phyloP scores from a whole-genome alignment of 2,329 filamentous ascomycete genomes.

The Pseudocercospora cruenta region DNA sequence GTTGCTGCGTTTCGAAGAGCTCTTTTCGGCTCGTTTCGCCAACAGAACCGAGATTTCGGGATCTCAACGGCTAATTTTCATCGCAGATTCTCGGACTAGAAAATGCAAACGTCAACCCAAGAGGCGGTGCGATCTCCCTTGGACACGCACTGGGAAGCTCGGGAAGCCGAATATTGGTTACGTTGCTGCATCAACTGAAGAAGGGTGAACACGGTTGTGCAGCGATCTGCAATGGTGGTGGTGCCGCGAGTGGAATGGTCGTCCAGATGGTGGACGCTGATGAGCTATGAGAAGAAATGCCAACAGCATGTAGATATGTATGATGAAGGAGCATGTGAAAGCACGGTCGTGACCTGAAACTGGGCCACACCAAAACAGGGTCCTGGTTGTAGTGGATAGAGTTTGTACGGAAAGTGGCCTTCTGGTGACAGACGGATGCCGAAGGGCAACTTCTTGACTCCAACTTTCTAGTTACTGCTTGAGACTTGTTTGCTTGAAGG shows the following conservation, averaged over 20 bases:
- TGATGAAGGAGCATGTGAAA: not conserved
- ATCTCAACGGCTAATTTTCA: constrained; percentile 21
- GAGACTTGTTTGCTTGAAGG: not conserved
- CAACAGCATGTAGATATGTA: not conserved
- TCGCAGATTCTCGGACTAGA: constrained; percentile 77
- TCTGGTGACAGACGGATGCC: not conserved
- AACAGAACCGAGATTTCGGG: not conserved
- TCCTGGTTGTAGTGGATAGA: not conserved
- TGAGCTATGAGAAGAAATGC: constrained; percentile 36
- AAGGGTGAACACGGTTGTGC: constrained; percentile 92
- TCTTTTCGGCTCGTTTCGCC: not conserved
- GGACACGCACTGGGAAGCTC: constrained; percentile 94
- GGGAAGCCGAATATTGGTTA: constrained; percentile 86
- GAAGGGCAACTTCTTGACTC: not conserved
- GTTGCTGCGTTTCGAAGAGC: not conserved
- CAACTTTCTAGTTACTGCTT: not conserved
- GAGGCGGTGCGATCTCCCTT: constrained; percentile 88
- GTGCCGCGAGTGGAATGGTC: constrained; percentile 86
- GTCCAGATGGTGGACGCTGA: constrained; percentile 72
- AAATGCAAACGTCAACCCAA: constrained; percentile 78
- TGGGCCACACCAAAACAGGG: not conserved
- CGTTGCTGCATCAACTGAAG: constrained; percentile 86
- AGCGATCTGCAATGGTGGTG: constrained; percentile 95
- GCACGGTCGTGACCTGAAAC: constrained; percentile 8
- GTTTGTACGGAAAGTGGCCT: not conserved